Evolutionary conservation across 2,329 filamentous ascomycete genomes (phyloP).

Genomic region (Epichloe typhina): DNA sequence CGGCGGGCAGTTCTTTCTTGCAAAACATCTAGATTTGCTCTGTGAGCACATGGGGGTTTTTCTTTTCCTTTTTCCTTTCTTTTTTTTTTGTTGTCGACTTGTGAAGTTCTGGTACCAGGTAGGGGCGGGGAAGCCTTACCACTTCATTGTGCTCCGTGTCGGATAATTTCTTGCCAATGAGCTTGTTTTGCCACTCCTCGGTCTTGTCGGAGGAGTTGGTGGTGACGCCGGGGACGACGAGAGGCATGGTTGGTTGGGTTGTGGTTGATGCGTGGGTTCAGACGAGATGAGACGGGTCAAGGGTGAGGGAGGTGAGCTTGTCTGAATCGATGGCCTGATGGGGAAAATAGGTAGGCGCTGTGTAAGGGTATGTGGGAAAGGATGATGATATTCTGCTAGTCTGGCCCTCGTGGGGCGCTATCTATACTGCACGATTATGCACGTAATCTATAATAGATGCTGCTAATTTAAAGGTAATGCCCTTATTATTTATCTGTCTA

Average conservation of each 20-base stretch:
- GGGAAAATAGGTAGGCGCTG: too few species aligned
- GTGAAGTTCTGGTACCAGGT: background rate
- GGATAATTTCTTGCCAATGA: conserved; percentile 49
- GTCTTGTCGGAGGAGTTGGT: conserved; percentile 32
- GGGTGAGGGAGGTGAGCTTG: background rate
- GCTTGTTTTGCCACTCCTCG: conserved; percentile 47
- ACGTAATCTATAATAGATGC: too few species aligned
- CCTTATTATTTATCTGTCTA: too few species aligned
- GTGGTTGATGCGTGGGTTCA: background rate
- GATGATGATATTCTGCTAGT: too few species aligned
- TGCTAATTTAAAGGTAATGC: too few species aligned
- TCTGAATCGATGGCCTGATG: background rate
- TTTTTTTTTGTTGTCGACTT: too few species aligned
- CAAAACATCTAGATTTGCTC: conserved; percentile 37
- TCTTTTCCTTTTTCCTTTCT: too few species aligned
- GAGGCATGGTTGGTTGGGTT: conserved; percentile 45
- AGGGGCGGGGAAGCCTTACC: conserved; percentile 20
- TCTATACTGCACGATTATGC: too few species aligned
- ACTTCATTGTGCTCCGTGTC: conserved; percentile 37
- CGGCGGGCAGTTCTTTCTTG: conserved; percentile 44
- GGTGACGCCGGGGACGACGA: conserved; percentile 47
- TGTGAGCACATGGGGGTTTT: background rate
- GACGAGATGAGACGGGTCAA: too few species aligned
- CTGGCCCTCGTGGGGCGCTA: too few species aligned
- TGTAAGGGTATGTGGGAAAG: too few species aligned